Base-by-base conservation (phyloP, 2,329 filamentous ascomycete genomes). In the Meredithiella fracta region DNA sequence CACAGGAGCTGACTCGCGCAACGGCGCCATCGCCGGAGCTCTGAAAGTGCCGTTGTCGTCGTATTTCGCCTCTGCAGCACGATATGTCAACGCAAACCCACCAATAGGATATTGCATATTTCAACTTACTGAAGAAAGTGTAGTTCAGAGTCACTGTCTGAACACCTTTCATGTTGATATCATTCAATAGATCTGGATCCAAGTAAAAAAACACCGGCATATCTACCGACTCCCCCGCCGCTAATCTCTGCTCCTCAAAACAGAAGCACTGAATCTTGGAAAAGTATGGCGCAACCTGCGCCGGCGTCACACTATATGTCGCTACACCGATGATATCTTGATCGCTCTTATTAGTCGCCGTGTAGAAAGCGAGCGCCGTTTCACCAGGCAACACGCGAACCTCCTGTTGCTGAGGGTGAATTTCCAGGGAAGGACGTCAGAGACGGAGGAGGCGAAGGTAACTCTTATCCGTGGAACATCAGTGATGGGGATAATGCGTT, bases 121-220 rank as follows among this genome's bases (percentile, higher is more conserved):
- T 4, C n/a, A 54, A 77, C 87, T 74, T 73, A 94, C 89, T 98
- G 69, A 98, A 98, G 67, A 98, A 98, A 0, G 92, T 98, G 71
- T 98, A 98, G 62, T 84, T 94, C 65, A 98, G 69, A 34, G 92
- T 98, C 56, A 98, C 89, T 1, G 90, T 95, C 71, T 96, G 88
- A 60, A 98, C 87, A 0, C 85, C 86, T 69, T 79, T 86, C 91
- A 96, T 97, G 61, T 85, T 90, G 53, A 91, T 73, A 68, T 98
- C 92, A 62, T 85, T 90, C 58, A 91, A 76, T 71, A 98, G 83
- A 66, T 97, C 92, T 0, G 92, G 92, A 65, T 98, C 92, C 61
- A 98, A 85, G 69, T 97, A 98, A 71, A 98, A 98, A 70, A 98
- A 98, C 0, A 98, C 94, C 0, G 92, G 94, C 94, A 98, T 98